Conservation (phyloP, 2,329 filamentous ascomycete species). For the Aspergillus pseudoterreus region DNA sequence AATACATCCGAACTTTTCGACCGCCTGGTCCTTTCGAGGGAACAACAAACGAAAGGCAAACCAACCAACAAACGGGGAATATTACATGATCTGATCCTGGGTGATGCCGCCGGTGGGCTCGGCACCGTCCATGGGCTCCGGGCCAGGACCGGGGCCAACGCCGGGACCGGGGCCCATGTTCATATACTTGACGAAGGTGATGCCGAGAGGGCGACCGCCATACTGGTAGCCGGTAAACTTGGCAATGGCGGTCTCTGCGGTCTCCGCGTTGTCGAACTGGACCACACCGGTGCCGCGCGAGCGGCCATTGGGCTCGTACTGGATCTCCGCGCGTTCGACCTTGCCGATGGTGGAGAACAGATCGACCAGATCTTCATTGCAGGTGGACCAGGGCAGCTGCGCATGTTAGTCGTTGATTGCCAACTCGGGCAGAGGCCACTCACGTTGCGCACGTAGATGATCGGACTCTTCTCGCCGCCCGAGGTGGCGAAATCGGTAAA, state of each 20-base stretch:
- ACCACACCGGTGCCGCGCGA: slow-evolving; percentile 97
- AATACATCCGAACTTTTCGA: slow-evolving; percentile 10
- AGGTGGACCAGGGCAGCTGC: slow-evolving; percentile 96
- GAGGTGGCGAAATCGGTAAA: slow-evolving; percentile 92
- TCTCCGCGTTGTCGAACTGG: slow-evolving; percentile 77
- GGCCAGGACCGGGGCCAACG: slow-evolving; percentile 51
- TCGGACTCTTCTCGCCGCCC: slow-evolving; percentile 76
- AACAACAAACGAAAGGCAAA: slow-evolving; percentile 3
- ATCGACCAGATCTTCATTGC: slow-evolving; percentile 94
- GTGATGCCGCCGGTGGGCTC: slow-evolving; percentile 67
- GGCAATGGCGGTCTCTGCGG: slow-evolving; percentile 87
- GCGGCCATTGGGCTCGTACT: slow-evolving; percentile 94
- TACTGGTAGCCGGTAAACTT: slow-evolving; percentile 99
- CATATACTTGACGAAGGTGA: slow-evolving; percentile 91
- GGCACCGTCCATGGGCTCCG: slow-evolving; percentile 78
- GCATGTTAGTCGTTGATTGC: neutral
- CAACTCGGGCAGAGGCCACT: slow-evolving; percentile 41
- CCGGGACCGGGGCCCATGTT: slow-evolving; percentile 53
- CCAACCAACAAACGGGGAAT: slow-evolving; percentile 1
- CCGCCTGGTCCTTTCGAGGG: neutral
- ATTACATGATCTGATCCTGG: slow-evolving; percentile 97
- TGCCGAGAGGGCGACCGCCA: slow-evolving; percentile 84
- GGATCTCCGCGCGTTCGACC: slow-evolving; percentile 97
- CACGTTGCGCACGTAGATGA: slow-evolving; percentile 96
- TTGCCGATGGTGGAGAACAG: slow-evolving; percentile 97